Conservation (phyloP, 2,329 filamentous ascomycete species). For the Alternaria alternata region DNA sequence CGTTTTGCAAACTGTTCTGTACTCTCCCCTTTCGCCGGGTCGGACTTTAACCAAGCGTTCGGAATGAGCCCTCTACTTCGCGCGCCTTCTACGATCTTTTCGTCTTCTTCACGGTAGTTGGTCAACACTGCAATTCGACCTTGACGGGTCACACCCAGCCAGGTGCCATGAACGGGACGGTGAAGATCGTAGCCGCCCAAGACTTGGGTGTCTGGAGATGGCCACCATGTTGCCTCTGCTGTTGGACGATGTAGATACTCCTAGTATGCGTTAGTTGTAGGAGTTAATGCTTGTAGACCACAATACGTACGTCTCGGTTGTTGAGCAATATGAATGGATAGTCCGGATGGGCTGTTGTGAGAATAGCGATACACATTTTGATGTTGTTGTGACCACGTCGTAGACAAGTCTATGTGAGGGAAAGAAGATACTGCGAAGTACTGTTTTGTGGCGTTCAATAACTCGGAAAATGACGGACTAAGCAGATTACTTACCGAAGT, state of each 20-base stretch:
- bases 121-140: slow-evolving; percentile 70
- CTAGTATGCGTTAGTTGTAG: slow-evolving; percentile 43
- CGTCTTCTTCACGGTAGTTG: slow-evolving; percentile 66
- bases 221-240: slow-evolving; percentile 67
- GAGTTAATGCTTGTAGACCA: neutral
- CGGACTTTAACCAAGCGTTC: slow-evolving; percentile 64
- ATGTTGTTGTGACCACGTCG: neutral
- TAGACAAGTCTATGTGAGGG: neutral
- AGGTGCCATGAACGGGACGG: slow-evolving; percentile 67
- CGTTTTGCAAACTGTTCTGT: slow-evolving; percentile 62
- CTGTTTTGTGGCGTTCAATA: slow-evolving; percentile 11
- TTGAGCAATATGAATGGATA: slow-evolving; percentile 61
- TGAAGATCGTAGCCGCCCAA: slow-evolving; percentile 70
- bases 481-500: slow-evolving; percentile 13
- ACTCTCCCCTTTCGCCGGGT: slow-evolving; percentile 43
- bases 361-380: slow-evolving; percentile 58
- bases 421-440: neutral
- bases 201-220: slow-evolving; percentile 62
- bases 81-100: slow-evolving; percentile 53
- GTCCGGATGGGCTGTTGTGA: slow-evolving; percentile 58
- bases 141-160: slow-evolving; percentile 68
- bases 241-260: slow-evolving; percentile 71
- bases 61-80: slow-evolving; percentile 68
- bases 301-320: slow-evolving; percentile 56
- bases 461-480: slow-evolving; percentile 23